Conservation (phyloP, 73 alveolate species). For the Paramecium octaurelia region DNA sequence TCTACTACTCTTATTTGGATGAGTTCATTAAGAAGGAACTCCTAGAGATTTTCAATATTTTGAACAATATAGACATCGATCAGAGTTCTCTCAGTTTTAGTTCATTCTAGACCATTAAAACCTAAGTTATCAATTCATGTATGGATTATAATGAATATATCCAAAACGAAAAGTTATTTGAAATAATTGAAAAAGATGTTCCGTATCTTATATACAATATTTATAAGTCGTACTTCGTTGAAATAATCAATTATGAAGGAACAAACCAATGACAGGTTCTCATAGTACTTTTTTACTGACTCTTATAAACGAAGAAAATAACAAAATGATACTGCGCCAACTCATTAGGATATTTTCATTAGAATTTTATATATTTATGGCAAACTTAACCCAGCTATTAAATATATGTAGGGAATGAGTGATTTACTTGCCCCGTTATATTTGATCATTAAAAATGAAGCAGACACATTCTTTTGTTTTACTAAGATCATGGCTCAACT, state of each 20-base stretch:
- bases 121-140: background rate
- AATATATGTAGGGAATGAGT: constrained; percentile 36
- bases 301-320: background rate
- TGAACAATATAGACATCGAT: background rate
- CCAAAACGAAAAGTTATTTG: background rate
- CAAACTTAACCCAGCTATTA: background rate
- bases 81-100: background rate
- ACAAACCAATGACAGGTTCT: background rate
- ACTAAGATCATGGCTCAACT: background rate
- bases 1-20: background rate
- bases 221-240: background rate
- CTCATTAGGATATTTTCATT: background rate
- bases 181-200: background rate
- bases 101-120: background rate
- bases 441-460: background rate
- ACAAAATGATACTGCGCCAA: background rate
- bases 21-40: background rate
- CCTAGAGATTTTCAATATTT: background rate
- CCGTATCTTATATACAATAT: background rate
- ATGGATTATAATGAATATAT: background rate
- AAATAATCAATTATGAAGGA: background rate
- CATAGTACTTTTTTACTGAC: background rate
- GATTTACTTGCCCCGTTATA: background rate
- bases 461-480: constrained; percentile 34
- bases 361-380: constrained; percentile 17